These are phyloP conservation scores for Lodderomyces margitis DNA, from an alignment of 1,139 yeast species.

Conservation along the genomic window DNA sequence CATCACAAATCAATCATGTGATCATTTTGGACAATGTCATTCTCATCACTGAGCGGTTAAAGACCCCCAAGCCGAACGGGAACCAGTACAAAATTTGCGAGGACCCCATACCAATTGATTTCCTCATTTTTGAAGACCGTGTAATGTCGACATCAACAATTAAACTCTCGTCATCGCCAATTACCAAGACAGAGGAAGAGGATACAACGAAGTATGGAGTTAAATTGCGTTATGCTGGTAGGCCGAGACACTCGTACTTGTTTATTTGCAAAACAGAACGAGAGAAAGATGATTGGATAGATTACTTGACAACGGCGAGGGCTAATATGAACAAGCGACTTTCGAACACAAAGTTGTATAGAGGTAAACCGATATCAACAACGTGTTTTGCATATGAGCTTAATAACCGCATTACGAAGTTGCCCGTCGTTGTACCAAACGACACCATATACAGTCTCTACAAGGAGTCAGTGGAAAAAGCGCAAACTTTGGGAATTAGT, in stretches of 20 bases:
- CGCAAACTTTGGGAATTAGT: constrained; percentile 24
- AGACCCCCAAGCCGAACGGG: constrained; percentile 24
- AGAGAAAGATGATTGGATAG: constrained; percentile 63
- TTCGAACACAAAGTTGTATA: constrained; percentile 53
- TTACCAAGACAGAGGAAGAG: constrained; percentile 22
- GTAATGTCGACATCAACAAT: constrained; percentile 13
- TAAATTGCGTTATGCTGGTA: constrained; percentile 45
- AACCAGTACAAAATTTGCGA: constrained; percentile 47
- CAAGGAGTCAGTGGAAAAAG: constrained; percentile 21
- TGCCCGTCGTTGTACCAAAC: constrained; percentile 61
- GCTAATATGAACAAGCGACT: constrained; percentile 47
- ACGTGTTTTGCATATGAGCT: constrained; percentile 65
- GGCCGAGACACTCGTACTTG: constrained; percentile 49
- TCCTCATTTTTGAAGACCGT: constrained; percentile 50
- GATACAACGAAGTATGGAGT: constrained; percentile 41
- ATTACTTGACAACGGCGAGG: constrained; percentile 54
- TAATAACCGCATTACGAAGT: constrained; percentile 48
- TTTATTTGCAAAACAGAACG: constrained; percentile 53
- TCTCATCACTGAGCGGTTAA: constrained; percentile 56
- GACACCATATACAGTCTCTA: constrained; percentile 54
- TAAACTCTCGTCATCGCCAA: constrained; percentile 23
- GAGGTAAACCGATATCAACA: constrained; percentile 53
- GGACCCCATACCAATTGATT: constrained; percentile 61
- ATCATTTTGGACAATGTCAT: constrained; percentile 73
- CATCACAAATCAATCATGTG: constrained; percentile 48